Base-by-base conservation (phyloP, 73 alveolate genomes). In the Urostyla sp. region DNA sequence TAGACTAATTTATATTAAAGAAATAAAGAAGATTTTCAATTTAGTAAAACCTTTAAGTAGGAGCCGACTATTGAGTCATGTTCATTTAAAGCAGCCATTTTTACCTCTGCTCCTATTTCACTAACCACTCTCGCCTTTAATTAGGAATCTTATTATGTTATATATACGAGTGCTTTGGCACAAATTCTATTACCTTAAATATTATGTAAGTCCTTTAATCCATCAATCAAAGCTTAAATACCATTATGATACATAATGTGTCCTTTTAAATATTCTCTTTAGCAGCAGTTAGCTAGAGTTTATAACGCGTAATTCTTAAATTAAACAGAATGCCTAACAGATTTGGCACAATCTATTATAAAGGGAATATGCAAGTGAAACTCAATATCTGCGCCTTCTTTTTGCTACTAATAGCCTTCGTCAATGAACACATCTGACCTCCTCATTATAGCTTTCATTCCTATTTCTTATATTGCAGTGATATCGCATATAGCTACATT, bases 281-380 rank as follows among this genome's bases (percentile, higher is more conserved):
- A 44, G 26, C 79, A 38, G 18, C 79, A 67, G 40, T 81, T 81
- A 20, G 91, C 67, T 20, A 81, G 28, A 4, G 91, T 72, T 72
- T 81, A 56, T 7, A 81, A 46, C 10, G 91, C 85, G 32, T 81
- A 81, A 48, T 67, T 81, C 53, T 81, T 81, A 52, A 69, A 81
- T 0, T 45, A 56, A 21, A 57, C 80, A 1, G 86, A 69, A 32
- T 81, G 82, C 0, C 80, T 67, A 1, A 81, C 20, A 32, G 75
- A 37, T 24, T 81, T 81, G 1, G 78, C 91, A 18, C 85, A 69
- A 8, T 81, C 91, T 1, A 81, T 75, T 23, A 81, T n/a, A 54
- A 50, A 81, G 1, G 91, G 91, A 32, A 81, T 81, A 43, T 81
- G 91, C 0, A 81, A 40, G 37, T 81, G 91, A 69, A 81, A 61